A percentile compares a stretch with the other conserved stretches of the same genome.
Evolutionary conservation across 2,329 filamentous ascomycete species (phyloP).

Genomic region (Colletotrichum shisoi): DNA sequence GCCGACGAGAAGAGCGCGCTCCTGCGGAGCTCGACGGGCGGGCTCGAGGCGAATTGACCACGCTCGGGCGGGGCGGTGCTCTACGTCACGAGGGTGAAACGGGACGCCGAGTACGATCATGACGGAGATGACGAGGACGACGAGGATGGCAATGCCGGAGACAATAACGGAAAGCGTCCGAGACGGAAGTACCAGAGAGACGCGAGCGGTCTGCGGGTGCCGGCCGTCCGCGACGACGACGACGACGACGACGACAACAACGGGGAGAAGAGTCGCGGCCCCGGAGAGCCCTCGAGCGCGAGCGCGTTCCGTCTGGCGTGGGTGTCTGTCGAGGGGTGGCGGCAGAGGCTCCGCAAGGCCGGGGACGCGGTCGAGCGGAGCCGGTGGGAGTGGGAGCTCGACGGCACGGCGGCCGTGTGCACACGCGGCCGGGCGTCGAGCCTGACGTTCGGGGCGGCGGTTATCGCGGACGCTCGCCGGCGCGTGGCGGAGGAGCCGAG

Average conservation of each 20-base stretch:
- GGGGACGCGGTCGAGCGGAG: constrained; percentile 48
- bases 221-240: constrained; percentile 8
- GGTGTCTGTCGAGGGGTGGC: constrained; percentile 52
- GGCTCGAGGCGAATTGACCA: constrained; percentile 49
- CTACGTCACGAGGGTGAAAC: constrained; percentile 32
- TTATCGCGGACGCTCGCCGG: constrained; percentile 21
- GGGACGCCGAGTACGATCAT: constrained; percentile 26
- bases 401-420: constrained; percentile 40
- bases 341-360: constrained; percentile 45
- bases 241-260: constrained; percentile 15
- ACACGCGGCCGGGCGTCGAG: constrained; percentile 24
- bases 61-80: constrained; percentile 47
- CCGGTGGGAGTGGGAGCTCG: constrained; percentile 46
- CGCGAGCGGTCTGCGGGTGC: constrained; percentile 30
- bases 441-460: constrained; percentile 9
- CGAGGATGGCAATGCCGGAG: not conserved
- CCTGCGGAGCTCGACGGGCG: constrained; percentile 40
- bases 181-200: constrained; percentile 25
- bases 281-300: constrained; percentile 36
- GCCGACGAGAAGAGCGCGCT: constrained; percentile 47
- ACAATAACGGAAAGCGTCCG: constrained; percentile 17
- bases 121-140: constrained; percentile 30
- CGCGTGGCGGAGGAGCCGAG: constrained; percentile 10
- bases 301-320: constrained; percentile 49
- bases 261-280: constrained; percentile 7